Evolutionary conservation across 345 rosid genomes (phyloP).

Genomic region (Brassica carinata): DNA sequence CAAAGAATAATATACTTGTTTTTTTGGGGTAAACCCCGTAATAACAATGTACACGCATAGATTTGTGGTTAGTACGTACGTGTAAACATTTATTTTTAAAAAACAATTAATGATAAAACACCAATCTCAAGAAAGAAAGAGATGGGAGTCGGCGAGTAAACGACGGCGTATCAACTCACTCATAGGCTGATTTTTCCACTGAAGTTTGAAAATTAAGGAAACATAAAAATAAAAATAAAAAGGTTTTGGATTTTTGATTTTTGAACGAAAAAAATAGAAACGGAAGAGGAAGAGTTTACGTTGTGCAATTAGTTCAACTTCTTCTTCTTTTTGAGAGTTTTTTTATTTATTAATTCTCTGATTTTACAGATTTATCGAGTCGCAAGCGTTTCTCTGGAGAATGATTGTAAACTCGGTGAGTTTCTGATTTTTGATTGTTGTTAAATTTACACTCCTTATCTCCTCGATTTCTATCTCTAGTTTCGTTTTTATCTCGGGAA

Average conservation of each 20-base stretch:
- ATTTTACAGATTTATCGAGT: background rate
- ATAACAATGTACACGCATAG: background rate
- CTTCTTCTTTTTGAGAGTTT: background rate
- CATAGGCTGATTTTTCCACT: conserved; percentile 7
- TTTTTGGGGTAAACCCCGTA: background rate
- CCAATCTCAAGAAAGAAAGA: conserved; percentile 4
- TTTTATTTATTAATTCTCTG: background rate
- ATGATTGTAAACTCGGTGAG: background rate
- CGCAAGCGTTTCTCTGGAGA: background rate
- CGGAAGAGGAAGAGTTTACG: background rate
- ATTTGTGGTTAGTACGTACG: background rate
- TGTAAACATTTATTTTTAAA: background rate
- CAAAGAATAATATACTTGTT: background rate
- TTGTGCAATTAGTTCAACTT: background rate
- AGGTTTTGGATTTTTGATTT: background rate
- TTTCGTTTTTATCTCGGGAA: background rate
- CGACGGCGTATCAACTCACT: conserved; percentile 26
- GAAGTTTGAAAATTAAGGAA: background rate
- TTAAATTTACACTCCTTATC: background rate
- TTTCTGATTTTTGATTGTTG: background rate
- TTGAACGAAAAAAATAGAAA: background rate
- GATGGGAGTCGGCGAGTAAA: conserved; percentile 20
- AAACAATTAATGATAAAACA: background rate
- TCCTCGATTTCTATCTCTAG: background rate
- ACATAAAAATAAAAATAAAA: background rate